Conservation (phyloP, 768 basidiomycete species). For the Fomitopsis serialis region DNA sequence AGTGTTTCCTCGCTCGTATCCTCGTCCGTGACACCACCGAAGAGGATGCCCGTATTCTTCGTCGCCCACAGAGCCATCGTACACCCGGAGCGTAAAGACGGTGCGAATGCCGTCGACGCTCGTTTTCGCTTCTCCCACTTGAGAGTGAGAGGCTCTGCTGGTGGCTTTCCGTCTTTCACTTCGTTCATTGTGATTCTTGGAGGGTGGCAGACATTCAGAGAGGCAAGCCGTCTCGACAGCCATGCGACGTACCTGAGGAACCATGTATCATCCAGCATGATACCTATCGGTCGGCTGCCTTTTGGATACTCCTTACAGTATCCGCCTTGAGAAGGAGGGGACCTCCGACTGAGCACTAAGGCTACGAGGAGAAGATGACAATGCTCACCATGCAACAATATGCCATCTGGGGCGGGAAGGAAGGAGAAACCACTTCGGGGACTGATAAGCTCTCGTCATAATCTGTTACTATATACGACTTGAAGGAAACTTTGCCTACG, state of each 20-base stretch:
- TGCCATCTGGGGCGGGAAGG: conserved; percentile 69
- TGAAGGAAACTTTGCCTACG: conserved; percentile 43
- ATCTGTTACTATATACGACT: no score
- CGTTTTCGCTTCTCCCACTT: conserved; percentile 89
- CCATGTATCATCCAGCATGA: conserved; percentile 93
- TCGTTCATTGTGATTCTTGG: conserved; percentile 28
- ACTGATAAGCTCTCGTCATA: no score
- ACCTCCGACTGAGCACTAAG: not conserved
- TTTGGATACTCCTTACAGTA: conserved; percentile 89
- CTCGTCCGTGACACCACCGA: conserved; percentile 87
- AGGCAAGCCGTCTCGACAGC: not conserved
- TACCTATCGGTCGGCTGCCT: conserved; percentile 77
- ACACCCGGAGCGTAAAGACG: conserved; percentile 70
- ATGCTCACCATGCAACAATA: conserved; percentile 65
- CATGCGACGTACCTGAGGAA: conserved; percentile 53
- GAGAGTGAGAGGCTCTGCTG: conserved; percentile 42
- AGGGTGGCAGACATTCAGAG: not conserved
- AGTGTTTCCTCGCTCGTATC: conserved; percentile 80
- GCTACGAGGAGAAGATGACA: not conserved
- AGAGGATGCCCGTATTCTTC: conserved; percentile 69
- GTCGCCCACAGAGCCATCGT: conserved; percentile 80
- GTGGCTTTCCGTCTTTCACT: conserved; percentile 27
- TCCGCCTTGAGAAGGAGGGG: conserved; percentile 46
- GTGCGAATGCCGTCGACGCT: conserved; percentile 63
- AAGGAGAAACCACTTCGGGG: conserved; percentile 85